Percentiles rank a stretch among this genome's conserved stretches.
phyloP scores from a whole-genome alignment of 2,329 filamentous ascomycete species.

The Xylogone sp. region DNA sequence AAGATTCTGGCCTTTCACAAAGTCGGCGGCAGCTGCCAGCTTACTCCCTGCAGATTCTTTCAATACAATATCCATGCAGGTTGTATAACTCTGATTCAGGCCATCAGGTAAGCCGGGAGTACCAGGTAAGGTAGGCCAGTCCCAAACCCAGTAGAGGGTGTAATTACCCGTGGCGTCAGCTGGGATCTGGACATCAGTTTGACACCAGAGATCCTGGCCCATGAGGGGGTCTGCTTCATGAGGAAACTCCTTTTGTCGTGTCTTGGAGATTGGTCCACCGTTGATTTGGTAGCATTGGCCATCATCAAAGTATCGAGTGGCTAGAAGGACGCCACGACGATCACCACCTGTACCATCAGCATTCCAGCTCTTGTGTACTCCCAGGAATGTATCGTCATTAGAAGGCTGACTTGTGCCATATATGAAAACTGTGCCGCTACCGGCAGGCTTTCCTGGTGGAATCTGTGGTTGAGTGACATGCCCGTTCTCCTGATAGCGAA shows the following conservation, averaged over 20 bases:
- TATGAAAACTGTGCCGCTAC: slow-evolving; percentile 69
- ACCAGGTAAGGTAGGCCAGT: slow-evolving; percentile 67
- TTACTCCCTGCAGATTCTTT: slow-evolving; percentile 15
- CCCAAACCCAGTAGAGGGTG: slow-evolving; percentile 95
- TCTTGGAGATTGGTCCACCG: slow-evolving; percentile 46
- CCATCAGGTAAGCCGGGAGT: slow-evolving; percentile 36
- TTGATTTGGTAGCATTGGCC: slow-evolving; percentile 85
- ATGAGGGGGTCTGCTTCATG: slow-evolving; percentile 45
- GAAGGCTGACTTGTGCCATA: slow-evolving; percentile 66
- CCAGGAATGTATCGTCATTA: slow-evolving; percentile 47
- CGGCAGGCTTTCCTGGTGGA: slow-evolving; percentile 55
- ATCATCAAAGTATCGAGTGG: slow-evolving; percentile 81
- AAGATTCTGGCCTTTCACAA: slow-evolving; percentile 34
- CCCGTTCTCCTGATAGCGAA: slow-evolving; percentile 72
- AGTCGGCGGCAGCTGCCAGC: slow-evolving; percentile 21
- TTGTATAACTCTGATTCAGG: slow-evolving; percentile 56
- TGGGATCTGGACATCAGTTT: slow-evolving; percentile 76
- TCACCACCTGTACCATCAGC: slow-evolving; percentile 77
- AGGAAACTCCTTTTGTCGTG: slow-evolving; percentile 55
- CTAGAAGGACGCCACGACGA: slow-evolving; percentile 69
- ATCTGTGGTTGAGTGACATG: slow-evolving; percentile 62
- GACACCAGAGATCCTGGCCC: slow-evolving; percentile 68
- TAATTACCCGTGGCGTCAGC: slow-evolving; percentile 62
- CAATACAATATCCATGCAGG: slow-evolving; percentile 48
- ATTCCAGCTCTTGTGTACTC: slow-evolving; percentile 76